A percentile compares a stretch with the other conserved stretches of the same genome.
These are phyloP conservation scores for Tolypocladium paradoxum DNA, from an alignment of 2,329 filamentous ascomycete genomes.

Conservation along the genomic window DNA sequence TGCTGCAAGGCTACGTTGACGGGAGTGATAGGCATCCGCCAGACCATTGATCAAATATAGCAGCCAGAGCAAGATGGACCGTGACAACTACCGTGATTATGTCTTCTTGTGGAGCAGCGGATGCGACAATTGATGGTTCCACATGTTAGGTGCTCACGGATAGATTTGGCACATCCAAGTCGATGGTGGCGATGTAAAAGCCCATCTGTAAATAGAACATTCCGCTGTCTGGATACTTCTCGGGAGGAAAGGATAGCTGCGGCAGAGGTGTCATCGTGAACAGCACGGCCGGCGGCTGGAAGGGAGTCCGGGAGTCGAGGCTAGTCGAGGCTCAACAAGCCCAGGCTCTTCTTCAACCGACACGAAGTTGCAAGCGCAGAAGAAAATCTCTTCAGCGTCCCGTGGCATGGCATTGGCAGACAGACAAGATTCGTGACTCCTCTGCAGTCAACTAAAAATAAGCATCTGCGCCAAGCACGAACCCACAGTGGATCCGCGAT, in stretches of 20 bases:
- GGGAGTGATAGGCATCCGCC: background rate
- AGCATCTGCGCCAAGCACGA: background rate
- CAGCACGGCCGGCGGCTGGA: background rate
- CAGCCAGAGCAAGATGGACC: background rate
- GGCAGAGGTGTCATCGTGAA: background rate
- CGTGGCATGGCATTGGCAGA: background rate
- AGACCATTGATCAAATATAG: background rate
- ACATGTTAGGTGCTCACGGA: background rate
- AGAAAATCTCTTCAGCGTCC: background rate
- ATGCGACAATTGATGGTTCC: background rate
- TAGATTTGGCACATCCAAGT: background rate
- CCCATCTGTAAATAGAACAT: background rate
- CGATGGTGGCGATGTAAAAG: background rate
- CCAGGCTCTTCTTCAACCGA: background rate
- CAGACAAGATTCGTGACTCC: background rate
- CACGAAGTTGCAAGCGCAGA: background rate
- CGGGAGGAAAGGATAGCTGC: background rate
- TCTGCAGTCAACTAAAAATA: background rate
- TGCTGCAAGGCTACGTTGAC: background rate
- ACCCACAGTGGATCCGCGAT: background rate
- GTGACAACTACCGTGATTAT: background rate
- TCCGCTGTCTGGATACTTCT: background rate
- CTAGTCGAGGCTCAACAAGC: background rate
- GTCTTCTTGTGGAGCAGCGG: background rate
- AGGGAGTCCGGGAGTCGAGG: background rate